Evolutionary conservation across 495 filamentous ascomycete species (phyloP), one percentile per base, ranked within the genome.

Genomic region (Penicillium paradoxum): DNA sequence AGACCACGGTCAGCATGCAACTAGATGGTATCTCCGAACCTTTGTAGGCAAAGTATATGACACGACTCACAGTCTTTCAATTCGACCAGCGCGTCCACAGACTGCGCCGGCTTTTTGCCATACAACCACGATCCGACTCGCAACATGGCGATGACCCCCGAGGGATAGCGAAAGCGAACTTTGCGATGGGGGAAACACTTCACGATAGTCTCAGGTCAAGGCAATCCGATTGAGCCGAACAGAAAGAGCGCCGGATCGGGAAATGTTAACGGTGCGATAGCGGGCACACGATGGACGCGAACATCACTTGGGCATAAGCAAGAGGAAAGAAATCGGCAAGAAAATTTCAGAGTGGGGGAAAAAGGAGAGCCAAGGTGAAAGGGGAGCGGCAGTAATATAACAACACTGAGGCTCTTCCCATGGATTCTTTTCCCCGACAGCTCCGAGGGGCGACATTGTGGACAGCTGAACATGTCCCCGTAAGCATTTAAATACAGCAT

Each of bases 11-110:
- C 46, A 65, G 58, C 41, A 56, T 60, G 49, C 61, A 57, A 29
- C 24, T 9, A 5, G 17, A 38, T 24, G 19, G 18, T 52, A 10
- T 44, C 17, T 9, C 36, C 30, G 25, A 6, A 4, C 25, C 18
- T 11, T 24, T 10, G 2, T 6, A 18, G n/a, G 17, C 13, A 15
- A 17, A 27, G 10, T 43, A 44, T 22, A 29, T 43, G 45, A 18
- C 34, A 45, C 19, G 43, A 74, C 77, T 56, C 69, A 86, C 83
- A 76, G 62, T 84, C 75, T 56, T 80, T 73, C 30, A 79, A 67
- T 65, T 88, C 85, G 41, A 77, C 73, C 38, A 78, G 55, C 43
- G 82, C 75, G 64, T 79, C 80, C 50, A 87, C 56, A 21, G 79
- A 85, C 66, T 79, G 78, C 2, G 78, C 70, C 21, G 70, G 72